Percentiles rank a stretch among this genome's conserved stretches.
Conservation (phyloP, 2,329 filamentous ascomycete species). For the Didymellaceae sp. region DNA sequence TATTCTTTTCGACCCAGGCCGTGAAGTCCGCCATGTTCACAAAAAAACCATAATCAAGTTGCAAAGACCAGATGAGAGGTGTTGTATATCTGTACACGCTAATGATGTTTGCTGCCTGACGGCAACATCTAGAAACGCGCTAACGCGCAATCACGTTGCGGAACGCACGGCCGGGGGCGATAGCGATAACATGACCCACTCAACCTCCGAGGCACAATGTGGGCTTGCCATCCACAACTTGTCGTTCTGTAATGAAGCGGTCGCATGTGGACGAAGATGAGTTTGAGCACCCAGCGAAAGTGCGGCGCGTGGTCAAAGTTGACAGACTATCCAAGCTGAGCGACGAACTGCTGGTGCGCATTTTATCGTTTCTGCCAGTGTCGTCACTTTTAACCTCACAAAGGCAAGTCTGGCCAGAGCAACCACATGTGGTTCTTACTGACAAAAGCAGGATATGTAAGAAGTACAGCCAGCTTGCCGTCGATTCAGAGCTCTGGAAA, state of each 20-base stretch:
- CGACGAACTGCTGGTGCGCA: constrained; percentile 85
- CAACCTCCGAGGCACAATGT: constrained; percentile 9
- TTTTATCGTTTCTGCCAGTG: constrained; percentile 78
- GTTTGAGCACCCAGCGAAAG: constrained; percentile 52
- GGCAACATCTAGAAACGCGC: constrained; percentile 19
- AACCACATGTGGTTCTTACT: background rate
- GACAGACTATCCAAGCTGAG: constrained; percentile 78
- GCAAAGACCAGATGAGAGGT: background rate
- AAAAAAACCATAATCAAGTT: background rate
- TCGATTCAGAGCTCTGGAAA: constrained; percentile 91
- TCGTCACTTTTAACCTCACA: constrained; percentile 70
- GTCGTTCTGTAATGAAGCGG: constrained; percentile 46
- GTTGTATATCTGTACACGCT: background rate
- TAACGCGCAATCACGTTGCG: constrained; percentile 35
- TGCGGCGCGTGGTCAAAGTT: constrained; percentile 47
- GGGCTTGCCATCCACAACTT: constrained; percentile 17
- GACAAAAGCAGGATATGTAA: constrained; percentile 66
- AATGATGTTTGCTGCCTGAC: constrained; percentile 20
- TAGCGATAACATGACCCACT: constrained; percentile 27
- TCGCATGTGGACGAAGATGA: constrained; percentile 38
- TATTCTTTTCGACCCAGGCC: constrained; percentile 40
- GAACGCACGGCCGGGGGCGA: constrained; percentile 21
- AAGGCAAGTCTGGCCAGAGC: constrained; percentile 53
- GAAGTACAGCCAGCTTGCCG: constrained; percentile 74
- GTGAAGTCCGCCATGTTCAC: constrained; percentile 36